Evolutionary conservation across 305 asterid genomes (phyloP).

Genomic region (Solanum hybrid): DNA sequence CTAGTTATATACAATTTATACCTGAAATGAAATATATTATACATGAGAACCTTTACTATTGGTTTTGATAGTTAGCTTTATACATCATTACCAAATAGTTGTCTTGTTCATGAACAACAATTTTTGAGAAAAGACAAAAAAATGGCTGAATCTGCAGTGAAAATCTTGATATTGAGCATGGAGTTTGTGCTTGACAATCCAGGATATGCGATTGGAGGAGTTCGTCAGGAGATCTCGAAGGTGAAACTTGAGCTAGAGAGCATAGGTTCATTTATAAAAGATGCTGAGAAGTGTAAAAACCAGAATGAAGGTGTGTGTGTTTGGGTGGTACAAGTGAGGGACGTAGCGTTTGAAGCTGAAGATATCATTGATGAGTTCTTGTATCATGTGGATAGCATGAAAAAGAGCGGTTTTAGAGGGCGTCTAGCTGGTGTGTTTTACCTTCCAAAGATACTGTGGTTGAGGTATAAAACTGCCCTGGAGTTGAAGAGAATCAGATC

Average conservation of each 20-base stretch:
- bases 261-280: conserved; percentile 5
- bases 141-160: conserved; percentile 9
- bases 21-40: not conserved
- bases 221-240: not conserved
- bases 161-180: conserved; percentile 1
- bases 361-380: conserved; percentile 7
- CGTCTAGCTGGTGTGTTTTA: not conserved
- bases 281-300: not conserved
- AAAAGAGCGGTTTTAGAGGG: not conserved
- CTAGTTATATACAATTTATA: too few relatives aligned
- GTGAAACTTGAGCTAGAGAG: conserved; percentile 9
- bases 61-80: not conserved
- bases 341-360: not conserved
- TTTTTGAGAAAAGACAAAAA: not conserved
- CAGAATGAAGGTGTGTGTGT: not conserved
- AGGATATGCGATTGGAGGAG: not conserved
- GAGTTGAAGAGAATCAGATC: conserved; percentile 2
- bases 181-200: not conserved
- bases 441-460: conserved; percentile 3
- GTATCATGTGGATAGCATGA: not conserved
- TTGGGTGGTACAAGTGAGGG: conserved; percentile 11
- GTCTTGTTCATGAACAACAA: not conserved
- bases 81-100: not conserved
- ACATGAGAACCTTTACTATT: not conserved
- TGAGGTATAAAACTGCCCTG: not conserved